Evolutionary conservation across 2,329 filamentous ascomycete genomes (phyloP).

Genomic region (Penicillium sp.): DNA sequence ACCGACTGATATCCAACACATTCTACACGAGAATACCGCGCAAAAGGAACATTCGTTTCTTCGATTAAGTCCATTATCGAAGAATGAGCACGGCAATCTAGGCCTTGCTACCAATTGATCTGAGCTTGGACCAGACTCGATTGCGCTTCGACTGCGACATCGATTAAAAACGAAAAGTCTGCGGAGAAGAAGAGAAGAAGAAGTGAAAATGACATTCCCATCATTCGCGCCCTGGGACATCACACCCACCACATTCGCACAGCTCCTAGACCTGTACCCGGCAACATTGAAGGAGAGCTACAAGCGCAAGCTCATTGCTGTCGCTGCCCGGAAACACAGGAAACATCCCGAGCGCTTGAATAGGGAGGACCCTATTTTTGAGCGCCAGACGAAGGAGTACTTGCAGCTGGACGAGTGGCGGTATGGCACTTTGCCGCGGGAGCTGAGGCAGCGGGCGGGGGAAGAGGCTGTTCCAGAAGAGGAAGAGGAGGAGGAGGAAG

Average conservation of each 20-base stretch:
- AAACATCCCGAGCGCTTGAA: slow-evolving; percentile 15
- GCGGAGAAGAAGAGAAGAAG: background rate
- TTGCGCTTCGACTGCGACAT: too few relatives aligned
- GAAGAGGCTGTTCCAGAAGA: slow-evolving; percentile 1
- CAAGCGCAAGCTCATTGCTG: slow-evolving; percentile 20
- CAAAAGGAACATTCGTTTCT: too few relatives aligned
- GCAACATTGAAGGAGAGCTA: slow-evolving; percentile 23
- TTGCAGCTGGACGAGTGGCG: slow-evolving; percentile 35
- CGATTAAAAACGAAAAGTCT: background rate
- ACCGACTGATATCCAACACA: background rate
- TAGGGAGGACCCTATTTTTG: slow-evolving; percentile 1
- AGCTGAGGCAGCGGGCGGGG: slow-evolving; percentile 19
- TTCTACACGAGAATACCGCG: background rate
- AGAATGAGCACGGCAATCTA: too few relatives aligned
- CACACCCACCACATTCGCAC: slow-evolving; percentile 22
- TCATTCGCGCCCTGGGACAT: slow-evolving; percentile 26
- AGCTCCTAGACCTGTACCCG: slow-evolving; percentile 25
- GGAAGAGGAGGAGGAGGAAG: slow-evolving; percentile 13
- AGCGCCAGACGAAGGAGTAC: slow-evolving; percentile 24
- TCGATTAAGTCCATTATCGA: too few relatives aligned
- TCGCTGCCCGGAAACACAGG: slow-evolving; percentile 20
- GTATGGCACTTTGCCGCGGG: slow-evolving; percentile 30
- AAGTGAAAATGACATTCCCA: slow-evolving; percentile 1
- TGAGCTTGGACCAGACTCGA: too few relatives aligned
- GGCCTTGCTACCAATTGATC: too few relatives aligned